Conservation (phyloP, 2,329 filamentous ascomycete species). For the Phyllachora maydis region DNA sequence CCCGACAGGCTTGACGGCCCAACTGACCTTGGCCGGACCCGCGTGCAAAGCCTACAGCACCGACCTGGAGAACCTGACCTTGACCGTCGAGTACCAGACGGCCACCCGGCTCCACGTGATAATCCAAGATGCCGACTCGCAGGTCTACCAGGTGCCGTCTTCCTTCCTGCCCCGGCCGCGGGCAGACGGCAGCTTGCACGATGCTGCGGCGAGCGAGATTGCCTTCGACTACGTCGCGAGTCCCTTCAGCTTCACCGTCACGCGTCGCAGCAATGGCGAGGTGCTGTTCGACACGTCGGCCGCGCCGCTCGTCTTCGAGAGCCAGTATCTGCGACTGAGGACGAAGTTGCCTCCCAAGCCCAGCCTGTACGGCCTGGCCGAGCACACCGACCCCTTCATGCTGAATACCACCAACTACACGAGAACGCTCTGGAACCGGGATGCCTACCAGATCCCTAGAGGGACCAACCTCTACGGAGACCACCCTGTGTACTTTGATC, state of each 20-base stretch:
- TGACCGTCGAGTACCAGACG: conserved; percentile 46
- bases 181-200: conserved; percentile 1
- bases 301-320: conserved; percentile 50
- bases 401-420: conserved; percentile 49
- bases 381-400: conserved; percentile 52
- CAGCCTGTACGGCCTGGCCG: conserved; percentile 59
- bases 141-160: conserved; percentile 57
- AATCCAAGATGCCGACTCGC: conserved; percentile 49
- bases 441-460: conserved; percentile 38
- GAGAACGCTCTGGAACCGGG: conserved; percentile 49
- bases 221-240: conserved; percentile 18
- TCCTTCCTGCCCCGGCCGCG: conserved; percentile 42
- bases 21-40: conserved; percentile 38
- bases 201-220: conserved; percentile 18
- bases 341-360: conserved; percentile 49
- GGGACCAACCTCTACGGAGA: conserved; percentile 50
- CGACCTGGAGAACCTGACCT: conserved; percentile 38
- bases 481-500: conserved; percentile 59
- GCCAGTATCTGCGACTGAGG: conserved; percentile 54
- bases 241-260: conserved; percentile 19
- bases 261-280: conserved; percentile 18
- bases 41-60: conserved; percentile 51
- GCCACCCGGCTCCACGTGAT: conserved; percentile 51
- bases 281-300: conserved; percentile 51
- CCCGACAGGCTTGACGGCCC: conserved; percentile 33